These are phyloP conservation scores for Clavispora vitiphila DNA, from an alignment of 805 yeast species.

Conservation along the genomic window DNA sequence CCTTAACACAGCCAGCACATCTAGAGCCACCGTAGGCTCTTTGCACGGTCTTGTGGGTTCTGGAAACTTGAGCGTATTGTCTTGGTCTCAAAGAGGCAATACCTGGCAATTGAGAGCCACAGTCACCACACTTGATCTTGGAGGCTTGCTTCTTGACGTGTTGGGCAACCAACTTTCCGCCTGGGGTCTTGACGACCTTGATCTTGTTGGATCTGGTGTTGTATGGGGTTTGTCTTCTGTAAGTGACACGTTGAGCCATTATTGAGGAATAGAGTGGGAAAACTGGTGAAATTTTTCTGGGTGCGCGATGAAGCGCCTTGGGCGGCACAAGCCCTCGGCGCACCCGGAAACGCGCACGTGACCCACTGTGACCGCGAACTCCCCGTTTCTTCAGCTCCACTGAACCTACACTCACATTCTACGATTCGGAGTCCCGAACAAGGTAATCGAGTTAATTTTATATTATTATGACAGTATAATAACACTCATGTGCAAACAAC, in stretches of 20 bases:
- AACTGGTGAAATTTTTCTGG: neutral
- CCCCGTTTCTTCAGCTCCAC: too few relatives aligned
- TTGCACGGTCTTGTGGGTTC: constrained; percentile 96
- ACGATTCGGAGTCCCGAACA: neutral
- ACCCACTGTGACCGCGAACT: neutral
- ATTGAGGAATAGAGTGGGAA: constrained; percentile 3
- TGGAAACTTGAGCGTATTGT: constrained; percentile 90
- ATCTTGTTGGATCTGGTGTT: constrained; percentile 99
- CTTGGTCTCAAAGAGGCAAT: constrained; percentile 96
- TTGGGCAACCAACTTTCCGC: constrained; percentile 98
- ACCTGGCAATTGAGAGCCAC: constrained; percentile 80
- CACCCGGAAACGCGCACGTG: neutral
- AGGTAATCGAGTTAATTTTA: constrained; percentile 1
- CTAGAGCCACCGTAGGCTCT: constrained; percentile 99
- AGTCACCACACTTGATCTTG: constrained; percentile 86
- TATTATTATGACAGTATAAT: constrained; percentile 1
- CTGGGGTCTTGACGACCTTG: constrained; percentile 99
- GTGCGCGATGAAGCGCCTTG: neutral
- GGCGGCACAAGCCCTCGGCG: neutral
- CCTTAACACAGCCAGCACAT: constrained; percentile 98
- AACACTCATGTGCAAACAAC: neutral
- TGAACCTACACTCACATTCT: too few relatives aligned
- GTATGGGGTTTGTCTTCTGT: constrained; percentile 41
- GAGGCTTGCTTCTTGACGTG: constrained; percentile 91
- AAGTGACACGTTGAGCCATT: constrained; percentile 87